Evolutionary conservation across 306 rosid species (phyloP), one percentile per base, ranked within the genome.

Genomic region (Acacia melanoxylon): DNA sequence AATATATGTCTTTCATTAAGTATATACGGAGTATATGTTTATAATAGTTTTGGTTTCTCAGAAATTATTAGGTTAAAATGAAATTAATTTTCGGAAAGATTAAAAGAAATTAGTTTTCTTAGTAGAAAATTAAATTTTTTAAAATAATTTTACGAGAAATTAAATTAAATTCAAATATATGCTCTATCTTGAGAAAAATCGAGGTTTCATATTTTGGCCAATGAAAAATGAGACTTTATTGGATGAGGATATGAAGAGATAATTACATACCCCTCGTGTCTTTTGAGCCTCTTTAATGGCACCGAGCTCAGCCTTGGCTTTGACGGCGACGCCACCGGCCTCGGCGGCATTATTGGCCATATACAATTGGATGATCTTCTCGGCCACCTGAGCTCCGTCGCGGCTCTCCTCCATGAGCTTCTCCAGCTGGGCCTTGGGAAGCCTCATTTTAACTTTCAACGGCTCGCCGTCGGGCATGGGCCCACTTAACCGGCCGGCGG

Each of bases 401-500:
- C 45, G 72, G 45, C 94, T 86, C 82, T 91, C 94, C 82, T 89
- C 93, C 85, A 90, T 80, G 83, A 94, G n/a, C 62, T 72, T 92
- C 2, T 87, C 90, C 67, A 92, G 75, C 19, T 94, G 93, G 20
- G 91, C 88, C 81, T 79, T 90, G 0, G 96, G 97, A 33, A 94
- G 56, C 92, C 90, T 90, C 88, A 94, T 75, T 62, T 84, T 91
- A 19, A 94, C 85, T 81, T 82, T 81, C 37, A 81, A 56, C 46
- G 92, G 90, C 62, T 83, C 88, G 19, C 73, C 2, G 8, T 14
- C 58, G 2, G 80, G 63, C 62, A 51, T 61, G 0, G 83, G 76
- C 56, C 86, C 82, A 29, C 54, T 78, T 0, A 68, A 0, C 12
- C 33, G 16, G 6, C 69, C 87, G 49, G 58, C 3, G 14, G 33